A percentile compares a stretch with the other conserved stretches of the same genome.
phyloP scores from a whole-genome alignment of 2,329 filamentous ascomycete species.

The Pseudogymnoascus verrucosus region DNA sequence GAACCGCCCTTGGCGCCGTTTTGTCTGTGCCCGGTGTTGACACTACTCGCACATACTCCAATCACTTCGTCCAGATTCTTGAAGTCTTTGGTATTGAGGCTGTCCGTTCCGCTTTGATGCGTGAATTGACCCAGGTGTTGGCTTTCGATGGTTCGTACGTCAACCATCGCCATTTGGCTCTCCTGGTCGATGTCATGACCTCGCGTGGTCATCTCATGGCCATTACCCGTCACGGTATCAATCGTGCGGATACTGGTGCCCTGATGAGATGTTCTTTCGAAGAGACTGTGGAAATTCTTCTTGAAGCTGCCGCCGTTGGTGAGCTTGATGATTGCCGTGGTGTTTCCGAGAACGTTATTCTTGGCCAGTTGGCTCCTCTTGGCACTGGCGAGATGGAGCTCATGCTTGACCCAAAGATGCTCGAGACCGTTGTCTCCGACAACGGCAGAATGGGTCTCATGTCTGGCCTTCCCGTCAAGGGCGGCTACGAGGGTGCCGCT shows the following conservation, averaged over 20 bases:
- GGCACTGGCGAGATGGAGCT: constrained; percentile 95
- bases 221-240: constrained; percentile 97
- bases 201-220: constrained; percentile 90
- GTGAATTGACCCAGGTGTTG: constrained; percentile 84
- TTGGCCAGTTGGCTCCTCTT: constrained; percentile 93
- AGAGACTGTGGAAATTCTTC: constrained; percentile 95
- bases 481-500: constrained; percentile 71
- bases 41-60: constrained; percentile 77
- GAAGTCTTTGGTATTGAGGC: constrained; percentile 96
- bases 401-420: constrained; percentile 87
- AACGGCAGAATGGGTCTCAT: constrained; percentile 80
- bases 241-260: constrained; percentile 93
- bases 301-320: constrained; percentile 89
- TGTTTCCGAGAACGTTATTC: constrained; percentile 97
- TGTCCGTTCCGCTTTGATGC: constrained; percentile 75
- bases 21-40: constrained; percentile 85
- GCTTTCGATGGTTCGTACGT: constrained; percentile 99
- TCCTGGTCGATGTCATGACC: constrained; percentile 96
- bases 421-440: constrained; percentile 89
- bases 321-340: constrained; percentile 96
- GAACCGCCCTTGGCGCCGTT: constrained; percentile 77
- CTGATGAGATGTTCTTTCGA: constrained; percentile 99
- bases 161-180: constrained; percentile 93
- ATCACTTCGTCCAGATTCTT: constrained; percentile 91
- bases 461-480: constrained; percentile 70